Base-by-base conservation (phyloP, 1,139 yeast species). In the Candida sanyaensis region DNA sequence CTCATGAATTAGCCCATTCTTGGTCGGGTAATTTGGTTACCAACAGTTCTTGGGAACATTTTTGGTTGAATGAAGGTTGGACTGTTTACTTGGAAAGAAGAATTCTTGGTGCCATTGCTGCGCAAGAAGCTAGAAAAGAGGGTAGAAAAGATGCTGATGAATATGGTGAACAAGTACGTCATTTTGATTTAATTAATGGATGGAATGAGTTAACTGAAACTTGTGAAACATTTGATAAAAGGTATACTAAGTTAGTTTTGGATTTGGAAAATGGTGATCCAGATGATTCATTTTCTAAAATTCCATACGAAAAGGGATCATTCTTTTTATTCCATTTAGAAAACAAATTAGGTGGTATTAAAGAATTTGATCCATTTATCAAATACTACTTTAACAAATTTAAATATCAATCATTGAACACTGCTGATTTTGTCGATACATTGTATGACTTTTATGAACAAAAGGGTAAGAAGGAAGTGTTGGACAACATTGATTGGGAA, bases 11-110 rank as follows among this genome's bases (percentile, higher is more conserved):
- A 52, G 73, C 75, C 2, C 75, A 69, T 48, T 67, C 72, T 12
- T 69, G 74, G 74, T 60, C 66, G 10, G 75, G 75, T 6, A 69
- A 69, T 47, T 61, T 69, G 49, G 75, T 69, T 9, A 69, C 75
- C 3, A 69, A 68, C 50, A 57, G 64, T 39, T 64, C 71, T 2
- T 69, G 75, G 75, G 71, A 66, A 37, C 73, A 69, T 55, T 69
- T 69, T 49, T 69, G 74, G 74, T 56, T 69, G 28, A 69, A 69
- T 50, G 75, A 69, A 55, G 75, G 75, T 3, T 69, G 74, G 74
- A 66, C 72, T 3, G 75, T 69, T 9, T 69, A 69, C 51, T 55
- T 69, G 38, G 75, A 69, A 55, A 55, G 75, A 54, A 56, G 73
- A 52, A 68, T 69, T 37, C 50, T 69, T 41, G 71, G 66, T 1